Percentiles rank a stretch among this genome's conserved stretches.
Evolutionary conservation across 257 asterid species (phyloP).

Genomic region (Solanum ossicruentum): DNA sequence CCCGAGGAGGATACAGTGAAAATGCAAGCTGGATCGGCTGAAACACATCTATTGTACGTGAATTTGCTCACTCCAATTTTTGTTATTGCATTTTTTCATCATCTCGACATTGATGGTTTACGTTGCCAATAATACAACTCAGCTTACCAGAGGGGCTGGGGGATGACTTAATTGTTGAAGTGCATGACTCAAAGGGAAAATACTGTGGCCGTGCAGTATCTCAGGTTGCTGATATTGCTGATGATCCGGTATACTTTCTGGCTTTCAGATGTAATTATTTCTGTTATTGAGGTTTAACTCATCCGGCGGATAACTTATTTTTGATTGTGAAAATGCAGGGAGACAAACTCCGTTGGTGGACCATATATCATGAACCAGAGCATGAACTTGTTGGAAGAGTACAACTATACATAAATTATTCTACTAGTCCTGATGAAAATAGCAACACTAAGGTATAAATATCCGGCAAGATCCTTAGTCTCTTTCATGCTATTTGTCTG

Average conservation of each 20-base stretch:
- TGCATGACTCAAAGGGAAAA: constrained; percentile 69
- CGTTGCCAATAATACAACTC: constrained; percentile 4
- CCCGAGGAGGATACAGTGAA: constrained; percentile 69
- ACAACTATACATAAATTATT: constrained; percentile 57
- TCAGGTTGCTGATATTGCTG: constrained; percentile 88
- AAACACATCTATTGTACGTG: constrained; percentile 81
- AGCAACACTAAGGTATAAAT: constrained; percentile 46
- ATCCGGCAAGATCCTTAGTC: not conserved
- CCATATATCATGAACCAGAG: constrained; percentile 72
- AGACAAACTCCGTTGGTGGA: constrained; percentile 75
- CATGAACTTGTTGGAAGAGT: constrained; percentile 89
- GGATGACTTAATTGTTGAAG: constrained; percentile 75
- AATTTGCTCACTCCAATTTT: not conserved
- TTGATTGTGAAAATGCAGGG: constrained; percentile 41
- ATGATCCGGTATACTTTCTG: constrained; percentile 54
- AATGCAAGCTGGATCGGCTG: constrained; percentile 97
- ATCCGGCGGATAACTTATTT: not conserved
- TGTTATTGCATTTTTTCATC: not conserved
- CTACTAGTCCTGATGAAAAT: constrained; percentile 59
- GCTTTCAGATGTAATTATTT: not conserved
- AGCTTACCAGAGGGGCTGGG: constrained; percentile 93
- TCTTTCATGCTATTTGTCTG: not conserved
- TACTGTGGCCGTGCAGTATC: constrained; percentile 65
- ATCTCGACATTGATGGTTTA: not conserved
- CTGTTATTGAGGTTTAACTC: not conserved